Evolutionary conservation across 2,329 filamentous ascomycete genomes (phyloP).

Genomic region (Trichophyton verrucosum): DNA sequence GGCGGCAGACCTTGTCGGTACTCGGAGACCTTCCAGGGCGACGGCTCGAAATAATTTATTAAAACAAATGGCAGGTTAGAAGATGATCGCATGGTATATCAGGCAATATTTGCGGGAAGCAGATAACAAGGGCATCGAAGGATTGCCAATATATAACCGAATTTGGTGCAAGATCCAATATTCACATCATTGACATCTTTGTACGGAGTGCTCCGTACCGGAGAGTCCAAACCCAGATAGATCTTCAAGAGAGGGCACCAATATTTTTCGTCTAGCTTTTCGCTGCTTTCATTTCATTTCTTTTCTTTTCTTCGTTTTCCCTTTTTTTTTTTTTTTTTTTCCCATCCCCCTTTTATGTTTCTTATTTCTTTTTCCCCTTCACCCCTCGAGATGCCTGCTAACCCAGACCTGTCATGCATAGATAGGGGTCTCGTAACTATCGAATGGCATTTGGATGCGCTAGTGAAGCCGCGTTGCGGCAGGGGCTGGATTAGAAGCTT

Average conservation of each 20-base stretch:
- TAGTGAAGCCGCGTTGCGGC: slow-evolving; percentile 1
- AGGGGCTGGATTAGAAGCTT: slow-evolving; percentile 2
- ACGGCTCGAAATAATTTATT: not conserved
- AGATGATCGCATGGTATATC: not conserved
- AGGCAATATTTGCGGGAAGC: not conserved
- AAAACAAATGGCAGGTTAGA: not conserved
- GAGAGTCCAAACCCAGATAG: not conserved
- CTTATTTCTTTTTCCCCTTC: too few species aligned
- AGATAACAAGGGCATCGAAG: not conserved
- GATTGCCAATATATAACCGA: not conserved
- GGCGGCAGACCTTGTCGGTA: not conserved
- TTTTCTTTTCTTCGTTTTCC: not conserved
- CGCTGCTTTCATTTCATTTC: not conserved
- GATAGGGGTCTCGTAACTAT: not conserved
- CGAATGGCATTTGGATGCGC: not conserved
- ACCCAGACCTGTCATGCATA: not conserved
- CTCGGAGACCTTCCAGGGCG: not conserved
- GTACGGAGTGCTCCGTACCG: not conserved
- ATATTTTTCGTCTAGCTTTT: not conserved
- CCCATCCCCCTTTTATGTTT: too few species aligned
- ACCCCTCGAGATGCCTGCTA: not conserved
- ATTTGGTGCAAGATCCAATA: not conserved
- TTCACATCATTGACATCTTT: not conserved
- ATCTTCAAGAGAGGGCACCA: not conserved
- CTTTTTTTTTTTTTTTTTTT: too few species aligned